A percentile compares a stretch with the other conserved stretches of the same genome.
phyloP scores from a whole-genome alignment of 768 basidiomycete species.

The Rhodotorula graminis region DNA sequence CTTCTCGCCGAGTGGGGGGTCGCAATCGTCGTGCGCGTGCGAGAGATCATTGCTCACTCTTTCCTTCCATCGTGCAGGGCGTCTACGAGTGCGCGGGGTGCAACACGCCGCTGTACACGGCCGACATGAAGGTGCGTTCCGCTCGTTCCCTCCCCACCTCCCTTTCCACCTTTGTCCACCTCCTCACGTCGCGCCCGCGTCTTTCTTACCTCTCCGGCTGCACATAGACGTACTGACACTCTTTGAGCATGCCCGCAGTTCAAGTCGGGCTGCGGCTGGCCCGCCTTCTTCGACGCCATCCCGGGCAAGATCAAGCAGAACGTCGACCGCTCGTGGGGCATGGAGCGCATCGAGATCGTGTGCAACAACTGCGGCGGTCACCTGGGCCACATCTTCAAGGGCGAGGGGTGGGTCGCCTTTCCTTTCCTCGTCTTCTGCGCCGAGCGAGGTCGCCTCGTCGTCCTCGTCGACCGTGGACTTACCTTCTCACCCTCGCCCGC shows the following conservation, averaged over 20 bases:
- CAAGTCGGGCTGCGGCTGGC: slow-evolving; percentile 42
- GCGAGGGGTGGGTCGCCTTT: neutral
- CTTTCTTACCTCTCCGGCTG: too few relatives aligned
- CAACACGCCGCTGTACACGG: slow-evolving; percentile 40
- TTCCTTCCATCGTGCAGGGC: neutral
- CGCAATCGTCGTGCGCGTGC: too few relatives aligned
- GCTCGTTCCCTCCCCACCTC: neutral
- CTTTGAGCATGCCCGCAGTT: slow-evolving; percentile 9
- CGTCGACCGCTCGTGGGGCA: slow-evolving; percentile 39
- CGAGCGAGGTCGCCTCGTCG: neutral
- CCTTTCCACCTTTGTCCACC: neutral
- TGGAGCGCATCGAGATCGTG: slow-evolving; percentile 39
- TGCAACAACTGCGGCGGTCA: slow-evolving; percentile 41
- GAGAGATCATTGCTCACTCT: too few relatives aligned
- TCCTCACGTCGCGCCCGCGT: too few relatives aligned
- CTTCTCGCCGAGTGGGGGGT: neutral
- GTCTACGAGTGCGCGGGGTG: slow-evolving; percentile 42
- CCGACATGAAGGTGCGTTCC: slow-evolving; percentile 36
- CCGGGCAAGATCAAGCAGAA: slow-evolving; percentile 36
- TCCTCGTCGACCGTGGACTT: neutral
- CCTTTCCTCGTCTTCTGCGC: neutral
- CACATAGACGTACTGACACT: too few relatives aligned
- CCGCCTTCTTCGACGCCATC: slow-evolving; percentile 43
- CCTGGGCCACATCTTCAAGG: slow-evolving; percentile 30
- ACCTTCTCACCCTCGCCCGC: neutral